Base-by-base conservation (phyloP, 2,329 filamentous ascomycete genomes). In the Penicillium sp. region DNA sequence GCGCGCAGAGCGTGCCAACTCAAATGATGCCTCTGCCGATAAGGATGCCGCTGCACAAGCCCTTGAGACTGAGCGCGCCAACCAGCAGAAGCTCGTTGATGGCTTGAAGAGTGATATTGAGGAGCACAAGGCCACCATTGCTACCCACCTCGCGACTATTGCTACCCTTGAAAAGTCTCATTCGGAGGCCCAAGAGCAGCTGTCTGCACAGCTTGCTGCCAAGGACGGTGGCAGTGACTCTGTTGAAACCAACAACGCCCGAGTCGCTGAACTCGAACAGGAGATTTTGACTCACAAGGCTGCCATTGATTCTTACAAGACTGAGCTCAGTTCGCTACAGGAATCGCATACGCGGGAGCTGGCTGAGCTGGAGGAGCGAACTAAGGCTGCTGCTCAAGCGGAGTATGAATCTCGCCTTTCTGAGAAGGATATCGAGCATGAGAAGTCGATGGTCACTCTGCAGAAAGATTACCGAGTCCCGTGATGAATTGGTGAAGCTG, bases 91-190 rank as follows among this genome's bases (percentile, higher is more conserved):
- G 28, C 70, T 84, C 39, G 71, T 87, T 27, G 71, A 75, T 28
- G 75, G 74, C 36, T 70, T 96, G 34, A 85, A 86, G 52, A 77
- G 71, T 49, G 85, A 95, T 63, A 84, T 96, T 43, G 82, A 90
- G 42, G 83, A 89, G 62, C 89, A 95, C 70, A 90, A 87, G 70
- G 72, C 77, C 3, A 80, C 86, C 29, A 84, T 94, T 58, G 77
- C 79, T 52, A 77, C 74, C 55, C 87, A 90, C 58, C 75, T 82
- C 10, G 65, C 77, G 31, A 87, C 84, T 58, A 82, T 95, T 24
- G 76, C 82, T 3, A 80, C 86, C 54, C 76, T 95, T 11, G 89
- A 95, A 67, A 72, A 83, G 53, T 80, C 84, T 3, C 85, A 94
- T 62, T 68, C 78, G 26, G 76, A 77, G 22, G 79, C 86, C 41